phyloP scores from a whole-genome alignment of 352 stramenopile genomes.

The Thalassiosira mediterranea region DNA sequence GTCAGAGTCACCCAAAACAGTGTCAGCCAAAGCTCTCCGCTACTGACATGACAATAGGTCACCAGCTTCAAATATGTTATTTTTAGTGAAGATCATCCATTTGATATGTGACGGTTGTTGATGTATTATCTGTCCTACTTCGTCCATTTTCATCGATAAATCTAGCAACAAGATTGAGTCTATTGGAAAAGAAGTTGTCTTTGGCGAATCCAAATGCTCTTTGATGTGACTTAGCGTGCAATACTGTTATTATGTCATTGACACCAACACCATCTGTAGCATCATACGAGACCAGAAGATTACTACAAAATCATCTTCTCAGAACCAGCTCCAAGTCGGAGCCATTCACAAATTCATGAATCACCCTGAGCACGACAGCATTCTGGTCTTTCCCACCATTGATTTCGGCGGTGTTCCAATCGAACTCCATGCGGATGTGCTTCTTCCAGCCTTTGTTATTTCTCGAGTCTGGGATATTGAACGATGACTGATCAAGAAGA shows the following conservation, averaged over 20 bases:
- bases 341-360: constrained; percentile 64
- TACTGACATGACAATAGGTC: constrained; percentile 2
- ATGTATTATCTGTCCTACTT: too few relatives aligned
- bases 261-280: too few relatives aligned
- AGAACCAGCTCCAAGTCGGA: constrained; percentile 66
- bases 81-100: neutral
- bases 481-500: constrained; percentile 47
- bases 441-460: constrained; percentile 46
- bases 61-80: neutral
- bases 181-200: constrained; percentile 1
- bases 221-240: too few relatives aligned
- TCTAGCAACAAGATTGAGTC: neutral
- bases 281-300: too few relatives aligned
- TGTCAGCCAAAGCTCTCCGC: neutral
- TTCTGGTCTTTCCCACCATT: constrained; percentile 58
- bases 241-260: too few relatives aligned
- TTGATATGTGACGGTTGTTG: neutral
- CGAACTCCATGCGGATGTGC: constrained; percentile 68
- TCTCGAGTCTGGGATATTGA: constrained; percentile 31
- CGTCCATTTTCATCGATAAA: too few relatives aligned
- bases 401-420: constrained; percentile 72
- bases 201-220: too few relatives aligned
- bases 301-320: too few relatives aligned
- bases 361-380: constrained; percentile 60
- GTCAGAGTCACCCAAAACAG: constrained; percentile 33